These are phyloP conservation scores for Colletotrichum tropicale DNA, from an alignment of 2,329 filamentous ascomycete genomes.

Conservation along the genomic window DNA sequence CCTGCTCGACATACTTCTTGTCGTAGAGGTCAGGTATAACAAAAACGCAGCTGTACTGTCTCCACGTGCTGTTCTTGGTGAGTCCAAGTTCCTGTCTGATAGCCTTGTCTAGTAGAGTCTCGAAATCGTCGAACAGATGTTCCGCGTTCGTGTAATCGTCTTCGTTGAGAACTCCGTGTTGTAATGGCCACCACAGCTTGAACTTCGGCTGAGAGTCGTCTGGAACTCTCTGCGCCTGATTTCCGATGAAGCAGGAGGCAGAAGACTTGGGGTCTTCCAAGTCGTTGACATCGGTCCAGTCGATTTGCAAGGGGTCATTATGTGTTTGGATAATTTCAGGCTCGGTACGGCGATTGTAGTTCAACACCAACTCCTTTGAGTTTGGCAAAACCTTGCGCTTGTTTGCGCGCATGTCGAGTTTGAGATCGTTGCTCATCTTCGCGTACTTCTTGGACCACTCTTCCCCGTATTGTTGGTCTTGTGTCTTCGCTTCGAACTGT, in stretches of 20 bases:
- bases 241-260: slow-evolving; percentile 76
- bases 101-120: slow-evolving; percentile 83
- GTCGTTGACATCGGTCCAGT: slow-evolving; percentile 85
- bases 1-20: slow-evolving; percentile 85
- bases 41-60: slow-evolving; percentile 94
- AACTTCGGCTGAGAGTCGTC: slow-evolving; percentile 90
- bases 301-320: slow-evolving; percentile 91
- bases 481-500: slow-evolving; percentile 64
- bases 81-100: slow-evolving; percentile 85
- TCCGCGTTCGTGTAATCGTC: slow-evolving; percentile 82
- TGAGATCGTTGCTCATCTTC: slow-evolving; percentile 85
- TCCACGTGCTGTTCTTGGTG: slow-evolving; percentile 78
- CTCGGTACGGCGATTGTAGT: slow-evolving; percentile 86
- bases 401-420: slow-evolving; percentile 87
- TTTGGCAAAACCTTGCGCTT: slow-evolving; percentile 97
- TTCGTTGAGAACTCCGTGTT: slow-evolving; percentile 87
- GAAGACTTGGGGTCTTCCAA: slow-evolving; percentile 68
- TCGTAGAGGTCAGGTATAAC: slow-evolving; percentile 97
- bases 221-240: slow-evolving; percentile 82
- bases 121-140: slow-evolving; percentile 84
- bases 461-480: slow-evolving; percentile 86
- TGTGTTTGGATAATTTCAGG: slow-evolving; percentile 91
- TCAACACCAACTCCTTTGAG: slow-evolving; percentile 92
- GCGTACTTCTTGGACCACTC: slow-evolving; percentile 79
- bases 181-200: slow-evolving; percentile 91